Evolutionary conservation across 2,329 filamentous ascomycete genomes (phyloP), one percentile per base, ranked within the genome.

Genomic region (Xylaria multiplex): DNA sequence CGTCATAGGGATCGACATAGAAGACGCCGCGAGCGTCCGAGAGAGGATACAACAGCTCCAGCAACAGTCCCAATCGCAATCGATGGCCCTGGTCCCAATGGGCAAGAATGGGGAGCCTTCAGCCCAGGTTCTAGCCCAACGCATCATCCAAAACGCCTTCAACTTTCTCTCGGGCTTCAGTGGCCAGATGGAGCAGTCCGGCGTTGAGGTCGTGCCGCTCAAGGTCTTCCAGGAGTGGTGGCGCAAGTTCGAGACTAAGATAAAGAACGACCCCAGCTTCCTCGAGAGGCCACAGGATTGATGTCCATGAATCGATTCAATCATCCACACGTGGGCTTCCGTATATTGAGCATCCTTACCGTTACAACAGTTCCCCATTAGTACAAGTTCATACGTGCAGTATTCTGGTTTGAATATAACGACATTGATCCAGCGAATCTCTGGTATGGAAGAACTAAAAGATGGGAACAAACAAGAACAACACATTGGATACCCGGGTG

Each of bases 171-270:
- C 95, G 3, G 91, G 93, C 73, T 98, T 97, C 82, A 92, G 91
- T 66, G 88, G 88, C 43, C 85, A 86, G 63, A 83, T 83, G 1
- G 84, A 84, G 2, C 81, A 82, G 30, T 85, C 83, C 1, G 91
- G 91, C 0, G 87, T 91, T 52, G 95, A 98, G 77, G 91, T 96
- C 13, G 92, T 99, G 27, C 94, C 96, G n/a, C 80, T 99, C 70
- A 96, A 92, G 80, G 93, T 92, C 5, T 99, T 99, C 78, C 91
- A 96, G 80, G 93, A 97, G 65, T 99, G 96, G 96, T 99, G 96
- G 96, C 86, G 85, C 67, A 98, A 97, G 80, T 99, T 99, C 81
- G 95, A 99, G 82, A 87, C 88, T 67, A 90, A 90, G 76, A 86
- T 99, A 45, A 90, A 94, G 73, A 85, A 88, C 70, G 96, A 99